These are phyloP conservation scores for Russula dissimulans DNA, from an alignment of 768 basidiomycete species.

Conservation along the genomic window DNA sequence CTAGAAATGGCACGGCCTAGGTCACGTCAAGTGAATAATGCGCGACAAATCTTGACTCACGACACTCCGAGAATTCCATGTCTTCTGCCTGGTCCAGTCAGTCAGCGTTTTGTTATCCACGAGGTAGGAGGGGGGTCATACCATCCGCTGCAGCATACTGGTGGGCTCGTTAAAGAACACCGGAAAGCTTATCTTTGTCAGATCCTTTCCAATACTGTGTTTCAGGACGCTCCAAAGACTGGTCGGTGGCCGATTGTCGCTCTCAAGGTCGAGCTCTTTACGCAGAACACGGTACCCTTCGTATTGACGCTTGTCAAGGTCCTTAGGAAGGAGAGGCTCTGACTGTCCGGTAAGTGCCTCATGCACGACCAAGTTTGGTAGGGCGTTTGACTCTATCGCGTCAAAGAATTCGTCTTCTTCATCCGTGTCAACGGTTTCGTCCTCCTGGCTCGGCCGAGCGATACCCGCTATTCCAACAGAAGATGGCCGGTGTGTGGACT, in stretches of 20 bases:
- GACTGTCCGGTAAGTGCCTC: conserved; percentile 47
- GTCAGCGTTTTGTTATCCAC: not conserved
- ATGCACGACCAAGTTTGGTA: conserved; percentile 68
- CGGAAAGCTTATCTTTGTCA: conserved; percentile 92
- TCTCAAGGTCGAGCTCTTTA: conserved; percentile 46
- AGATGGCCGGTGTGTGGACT: conserved; percentile 6
- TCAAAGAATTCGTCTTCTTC: conserved; percentile 98
- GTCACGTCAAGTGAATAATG: not conserved
- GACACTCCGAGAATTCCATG: conserved; percentile 93
- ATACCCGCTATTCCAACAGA: not conserved
- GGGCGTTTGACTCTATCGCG: conserved; percentile 76
- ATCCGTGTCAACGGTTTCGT: conserved; percentile 43
- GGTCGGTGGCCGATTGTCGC: conserved; percentile 77
- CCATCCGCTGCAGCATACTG: conserved; percentile 95
- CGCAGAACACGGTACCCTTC: conserved; percentile 62
- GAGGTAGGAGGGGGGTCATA: conserved; percentile 17
- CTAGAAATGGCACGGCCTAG: conserved; percentile 27
- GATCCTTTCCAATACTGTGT: conserved; percentile 89
- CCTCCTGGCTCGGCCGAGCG: conserved; percentile 23
- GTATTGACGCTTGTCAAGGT: conserved; percentile 41
- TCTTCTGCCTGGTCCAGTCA: conserved; percentile 59
- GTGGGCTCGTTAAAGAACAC: conserved; percentile 93
- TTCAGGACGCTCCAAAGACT: conserved; percentile 95
- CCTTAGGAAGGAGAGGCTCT: conserved; percentile 27
- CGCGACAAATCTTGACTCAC: conserved; percentile 36